Evolutionary conservation across 2,329 filamentous ascomycete genomes (phyloP).

Genomic region (Dendrostoma leiphaemia): DNA sequence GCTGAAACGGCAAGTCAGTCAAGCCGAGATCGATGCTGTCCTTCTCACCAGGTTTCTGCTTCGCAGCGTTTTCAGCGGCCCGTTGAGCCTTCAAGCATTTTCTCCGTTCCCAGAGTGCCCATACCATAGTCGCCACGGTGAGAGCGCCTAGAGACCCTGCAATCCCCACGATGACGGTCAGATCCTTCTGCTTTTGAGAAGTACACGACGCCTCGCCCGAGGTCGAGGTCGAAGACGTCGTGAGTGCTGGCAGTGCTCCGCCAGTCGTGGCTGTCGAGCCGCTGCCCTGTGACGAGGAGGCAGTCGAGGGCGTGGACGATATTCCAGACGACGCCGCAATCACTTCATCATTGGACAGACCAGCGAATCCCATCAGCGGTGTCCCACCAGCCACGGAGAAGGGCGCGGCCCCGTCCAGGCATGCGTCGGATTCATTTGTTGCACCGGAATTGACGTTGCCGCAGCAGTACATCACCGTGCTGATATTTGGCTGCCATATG

Average conservation of each 20-base stretch:
- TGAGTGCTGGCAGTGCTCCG: not conserved
- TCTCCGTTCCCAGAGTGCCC: conserved; percentile 9
- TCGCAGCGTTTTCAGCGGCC: not conserved
- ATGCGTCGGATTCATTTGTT: not conserved
- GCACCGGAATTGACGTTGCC: not conserved
- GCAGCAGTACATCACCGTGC: conserved; percentile 1
- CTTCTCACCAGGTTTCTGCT: not conserved
- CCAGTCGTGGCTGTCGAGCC: not conserved
- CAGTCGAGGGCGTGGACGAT: not conserved
- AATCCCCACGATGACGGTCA: not conserved
- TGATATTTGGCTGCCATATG: not conserved
- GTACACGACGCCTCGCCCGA: not conserved
- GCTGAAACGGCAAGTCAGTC: not conserved
- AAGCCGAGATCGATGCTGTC: too few species aligned
- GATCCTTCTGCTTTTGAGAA: not conserved
- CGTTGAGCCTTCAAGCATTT: not conserved
- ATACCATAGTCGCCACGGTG: not conserved
- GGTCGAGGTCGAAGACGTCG: not conserved
- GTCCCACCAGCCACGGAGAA: not conserved
- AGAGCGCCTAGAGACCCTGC: not conserved
- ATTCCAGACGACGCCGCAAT: too few species aligned
- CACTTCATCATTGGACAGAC: not conserved
- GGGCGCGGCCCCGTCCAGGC: not conserved
- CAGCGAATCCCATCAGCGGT: not conserved
- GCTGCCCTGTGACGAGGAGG: not conserved